Percentiles rank a stretch among this genome's conserved stretches.
phyloP scores from a whole-genome alignment of 306 rosid genomes.

The Echinosophora koreensis region DNA sequence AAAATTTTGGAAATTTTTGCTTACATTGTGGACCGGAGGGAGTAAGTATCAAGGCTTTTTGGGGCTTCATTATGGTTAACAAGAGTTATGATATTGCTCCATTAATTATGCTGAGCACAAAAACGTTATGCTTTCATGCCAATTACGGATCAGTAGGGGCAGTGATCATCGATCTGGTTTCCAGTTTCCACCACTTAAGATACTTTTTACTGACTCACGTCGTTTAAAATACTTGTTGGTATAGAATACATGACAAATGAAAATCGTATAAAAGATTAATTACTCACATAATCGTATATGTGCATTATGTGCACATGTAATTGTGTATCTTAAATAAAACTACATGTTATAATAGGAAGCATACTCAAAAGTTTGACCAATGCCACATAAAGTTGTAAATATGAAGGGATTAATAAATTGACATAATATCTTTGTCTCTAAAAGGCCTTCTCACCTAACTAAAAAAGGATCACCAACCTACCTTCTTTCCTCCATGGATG shows the following conservation, averaged over 20 bases:
- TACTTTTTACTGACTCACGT: background rate
- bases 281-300: background rate
- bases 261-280: background rate
- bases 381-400: constrained; percentile 28
- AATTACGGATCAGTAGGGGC: background rate
- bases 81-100: constrained; percentile 29
- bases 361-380: constrained; percentile 16
- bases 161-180: constrained; percentile 35
- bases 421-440: constrained; percentile 48
- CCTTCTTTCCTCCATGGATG: constrained; percentile 40
- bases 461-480: constrained; percentile 54
- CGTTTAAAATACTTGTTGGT: background rate
- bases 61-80: background rate
- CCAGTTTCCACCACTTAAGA: background rate
- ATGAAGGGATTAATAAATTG: constrained; percentile 40
- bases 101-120: constrained; percentile 27
- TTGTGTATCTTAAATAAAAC: background rate
- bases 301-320: too few species aligned
- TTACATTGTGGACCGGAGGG: too few species aligned
- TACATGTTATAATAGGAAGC: background rate
- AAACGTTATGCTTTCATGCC: constrained; percentile 10
- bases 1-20: too few species aligned
- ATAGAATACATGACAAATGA: background rate
- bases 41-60: constrained; percentile 7
- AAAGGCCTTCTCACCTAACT: constrained; percentile 53